Percentiles rank a stretch among this genome's conserved stretches.
Conservation (phyloP, 2,329 filamentous ascomycete genomes). For the Colletotrichum sp. region DNA sequence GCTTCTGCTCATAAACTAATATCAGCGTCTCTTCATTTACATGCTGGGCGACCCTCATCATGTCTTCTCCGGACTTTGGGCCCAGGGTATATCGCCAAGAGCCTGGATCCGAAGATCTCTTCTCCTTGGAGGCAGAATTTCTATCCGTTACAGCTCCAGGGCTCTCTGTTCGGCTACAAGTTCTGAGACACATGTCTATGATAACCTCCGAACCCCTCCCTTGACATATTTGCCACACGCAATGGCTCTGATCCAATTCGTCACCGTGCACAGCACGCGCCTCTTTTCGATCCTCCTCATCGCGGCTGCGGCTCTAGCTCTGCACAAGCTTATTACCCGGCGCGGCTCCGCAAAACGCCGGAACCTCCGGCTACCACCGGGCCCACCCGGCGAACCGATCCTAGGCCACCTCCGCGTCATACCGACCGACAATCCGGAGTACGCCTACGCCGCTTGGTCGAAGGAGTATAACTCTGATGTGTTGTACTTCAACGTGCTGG, state of each 20-base stretch:
- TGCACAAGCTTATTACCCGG: neutral
- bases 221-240: neutral
- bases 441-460: constrained; percentile 33
- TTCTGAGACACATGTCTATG: neutral
- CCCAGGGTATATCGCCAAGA: neutral
- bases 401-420: constrained; percentile 49
- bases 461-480: constrained; percentile 55
- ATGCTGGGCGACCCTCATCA: neutral
- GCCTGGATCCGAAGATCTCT: neutral
- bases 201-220: neutral
- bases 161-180: neutral
- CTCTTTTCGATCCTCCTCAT: constrained; percentile 1
- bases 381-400: constrained; percentile 39
- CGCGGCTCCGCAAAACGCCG: neutral
- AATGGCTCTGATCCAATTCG: neutral
- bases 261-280: neutral
- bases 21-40: neutral
- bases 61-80: neutral
- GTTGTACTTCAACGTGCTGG: constrained; percentile 31
- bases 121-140: neutral
- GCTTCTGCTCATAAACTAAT: neutral
- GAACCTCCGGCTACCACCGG: constrained; percentile 31
- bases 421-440: constrained; percentile 35
- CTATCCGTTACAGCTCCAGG: neutral
- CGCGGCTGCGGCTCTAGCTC: neutral